Percentiles rank a stretch among this genome's conserved stretches.
Evolutionary conservation across 2,329 filamentous ascomycete species (phyloP).

Genomic region (Aspergillus novoparasiticus): DNA sequence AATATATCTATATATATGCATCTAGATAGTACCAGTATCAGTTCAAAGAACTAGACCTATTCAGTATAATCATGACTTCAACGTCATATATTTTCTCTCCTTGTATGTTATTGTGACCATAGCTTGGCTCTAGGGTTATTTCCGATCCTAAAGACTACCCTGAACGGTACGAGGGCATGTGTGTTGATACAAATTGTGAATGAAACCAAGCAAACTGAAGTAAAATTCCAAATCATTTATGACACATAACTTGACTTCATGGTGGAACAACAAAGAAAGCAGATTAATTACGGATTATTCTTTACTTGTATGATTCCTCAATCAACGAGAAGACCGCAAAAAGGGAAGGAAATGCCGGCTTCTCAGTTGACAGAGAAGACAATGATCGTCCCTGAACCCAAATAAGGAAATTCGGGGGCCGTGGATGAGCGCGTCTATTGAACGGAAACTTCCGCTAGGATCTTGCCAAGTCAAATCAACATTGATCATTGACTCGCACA

Average conservation of each 20-base stretch:
- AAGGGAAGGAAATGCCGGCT: constrained; percentile 1
- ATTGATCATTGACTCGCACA: constrained; percentile 13
- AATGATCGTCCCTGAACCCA: constrained; percentile 3
- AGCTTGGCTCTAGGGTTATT: not conserved
- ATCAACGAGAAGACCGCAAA: not conserved
- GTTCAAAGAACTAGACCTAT: not conserved
- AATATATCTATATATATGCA: no score
- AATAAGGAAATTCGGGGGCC: constrained; percentile 9
- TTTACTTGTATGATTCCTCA: not conserved
- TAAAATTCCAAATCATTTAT: not conserved
- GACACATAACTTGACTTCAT: not conserved
- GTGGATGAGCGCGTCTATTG: constrained; percentile 14
- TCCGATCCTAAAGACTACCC: not conserved
- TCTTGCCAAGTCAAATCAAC: constrained; percentile 14
- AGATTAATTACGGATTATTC: not conserved
- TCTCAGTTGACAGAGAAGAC: constrained; percentile 8
- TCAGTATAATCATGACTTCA: not conserved
- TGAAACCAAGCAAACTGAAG: not conserved
- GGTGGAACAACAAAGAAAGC: not conserved
- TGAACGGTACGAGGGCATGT: not conserved
- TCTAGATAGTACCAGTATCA: not conserved
- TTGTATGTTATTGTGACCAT: not conserved
- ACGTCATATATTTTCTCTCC: not conserved
- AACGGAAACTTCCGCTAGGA: constrained; percentile 17
- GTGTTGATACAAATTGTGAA: not conserved